Percentiles rank a stretch among this genome's conserved stretches.
phyloP scores from a whole-genome alignment of 1,284 basidiomycete genomes.

The Entoloma clypeatum region DNA sequence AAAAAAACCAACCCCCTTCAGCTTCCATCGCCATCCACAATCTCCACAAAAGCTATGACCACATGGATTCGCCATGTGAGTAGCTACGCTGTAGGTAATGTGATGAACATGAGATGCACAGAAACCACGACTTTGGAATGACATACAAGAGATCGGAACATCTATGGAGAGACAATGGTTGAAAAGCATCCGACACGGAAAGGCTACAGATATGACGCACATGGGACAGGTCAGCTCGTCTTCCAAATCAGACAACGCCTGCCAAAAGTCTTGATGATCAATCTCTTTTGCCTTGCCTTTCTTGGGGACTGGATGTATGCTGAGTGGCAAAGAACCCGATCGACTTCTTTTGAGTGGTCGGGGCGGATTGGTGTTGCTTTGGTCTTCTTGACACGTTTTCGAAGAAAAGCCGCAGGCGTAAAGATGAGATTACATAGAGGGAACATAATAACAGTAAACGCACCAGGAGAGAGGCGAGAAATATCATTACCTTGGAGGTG shows the following conservation, averaged over 20 bases:
- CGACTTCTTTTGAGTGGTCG: slow-evolving; percentile 12
- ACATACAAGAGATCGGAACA: slow-evolving; percentile 55
- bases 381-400: neutral
- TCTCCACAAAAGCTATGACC: slow-evolving; percentile 55
- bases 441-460: slow-evolving; percentile 7
- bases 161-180: slow-evolving; percentile 27
- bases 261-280: slow-evolving; percentile 19
- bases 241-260: slow-evolving; percentile 39
- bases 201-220: slow-evolving; percentile 32
- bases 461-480: slow-evolving; percentile 10
- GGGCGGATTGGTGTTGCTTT: neutral
- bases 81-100: slow-evolving; percentile 37
- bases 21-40: slow-evolving; percentile 48
- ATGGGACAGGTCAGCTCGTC: slow-evolving; percentile 55
- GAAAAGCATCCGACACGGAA: slow-evolving; percentile 7
- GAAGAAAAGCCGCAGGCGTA: neutral
- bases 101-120: slow-evolving; percentile 4
- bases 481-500: slow-evolving; percentile 7
- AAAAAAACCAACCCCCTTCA: slow-evolving; percentile 34
- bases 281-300: slow-evolving; percentile 30
- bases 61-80: slow-evolving; percentile 54
- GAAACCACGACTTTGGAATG: slow-evolving; percentile 1
- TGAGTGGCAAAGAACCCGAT: slow-evolving; percentile 9
- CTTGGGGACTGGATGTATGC: slow-evolving; percentile 18
- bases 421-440: neutral